Percentiles rank a stretch among this genome's conserved stretches.
Conservation (phyloP, 495 filamentous ascomycete species). For the Neurospora sp. region DNA sequence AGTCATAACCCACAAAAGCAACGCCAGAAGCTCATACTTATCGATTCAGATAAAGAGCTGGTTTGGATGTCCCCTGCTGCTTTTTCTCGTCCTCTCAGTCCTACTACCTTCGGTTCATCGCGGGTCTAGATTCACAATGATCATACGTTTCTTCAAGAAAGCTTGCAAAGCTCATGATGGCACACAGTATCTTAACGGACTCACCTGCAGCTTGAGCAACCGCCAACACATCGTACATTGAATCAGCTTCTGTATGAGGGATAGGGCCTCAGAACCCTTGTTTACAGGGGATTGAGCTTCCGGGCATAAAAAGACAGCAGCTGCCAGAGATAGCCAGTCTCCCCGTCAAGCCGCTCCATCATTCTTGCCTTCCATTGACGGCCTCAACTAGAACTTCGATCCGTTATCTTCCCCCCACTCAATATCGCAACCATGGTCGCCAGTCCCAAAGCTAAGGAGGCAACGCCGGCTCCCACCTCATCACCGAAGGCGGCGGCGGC, state of each 20-base stretch:
- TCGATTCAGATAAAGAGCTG: neutral
- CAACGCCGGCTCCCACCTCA: neutral
- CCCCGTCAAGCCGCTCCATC: neutral
- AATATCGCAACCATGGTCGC: neutral
- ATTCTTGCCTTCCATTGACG: neutral
- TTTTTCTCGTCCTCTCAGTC: neutral
- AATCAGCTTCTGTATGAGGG: neutral
- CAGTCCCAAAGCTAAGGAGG: neutral
- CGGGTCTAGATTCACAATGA: neutral
- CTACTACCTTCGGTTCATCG: neutral
- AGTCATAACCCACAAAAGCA: neutral
- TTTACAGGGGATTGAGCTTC: neutral
- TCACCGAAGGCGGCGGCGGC: neutral
- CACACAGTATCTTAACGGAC: neutral
- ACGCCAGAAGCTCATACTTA: neutral
- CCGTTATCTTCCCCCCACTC: neutral
- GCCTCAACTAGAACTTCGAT: neutral
- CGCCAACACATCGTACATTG: neutral
- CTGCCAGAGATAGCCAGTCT: neutral
- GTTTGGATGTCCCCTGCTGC: neutral
- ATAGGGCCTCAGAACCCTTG: neutral
- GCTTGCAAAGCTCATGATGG: neutral
- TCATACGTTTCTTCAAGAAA: neutral
- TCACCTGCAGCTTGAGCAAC: neutral
- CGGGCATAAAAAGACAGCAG: neutral